Conservation (phyloP, 148 eudicot species). For the Polygonum maritimum region DNA sequence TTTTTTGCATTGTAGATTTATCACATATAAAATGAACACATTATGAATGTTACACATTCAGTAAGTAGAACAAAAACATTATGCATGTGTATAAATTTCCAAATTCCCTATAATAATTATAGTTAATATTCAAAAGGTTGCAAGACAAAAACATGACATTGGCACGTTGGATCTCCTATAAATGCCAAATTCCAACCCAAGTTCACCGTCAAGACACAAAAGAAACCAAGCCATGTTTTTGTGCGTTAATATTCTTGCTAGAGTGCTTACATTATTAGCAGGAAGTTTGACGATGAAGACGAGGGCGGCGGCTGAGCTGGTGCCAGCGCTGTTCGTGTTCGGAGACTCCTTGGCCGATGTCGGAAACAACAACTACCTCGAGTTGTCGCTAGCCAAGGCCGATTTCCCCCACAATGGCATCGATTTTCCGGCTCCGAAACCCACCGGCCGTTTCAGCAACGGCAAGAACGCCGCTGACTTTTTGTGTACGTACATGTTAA, state of each 20-base stretch:
- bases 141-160: no score
- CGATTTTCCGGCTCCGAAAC: conserved; percentile 45
- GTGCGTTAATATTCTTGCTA: not conserved
- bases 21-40: no score
- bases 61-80: no score
- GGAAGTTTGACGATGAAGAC: not conserved
- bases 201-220: no score
- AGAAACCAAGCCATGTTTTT: not conserved
- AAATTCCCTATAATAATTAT: no score
- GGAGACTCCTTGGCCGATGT: conserved; percentile 89
- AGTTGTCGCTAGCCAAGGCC: conserved; percentile 56
- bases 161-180: not conserved
- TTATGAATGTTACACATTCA: no score
- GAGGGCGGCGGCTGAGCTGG: not conserved
- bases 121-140: no score
- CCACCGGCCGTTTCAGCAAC: conserved; percentile 79
- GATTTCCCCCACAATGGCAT: conserved; percentile 80
- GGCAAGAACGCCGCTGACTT: conserved; percentile 92
- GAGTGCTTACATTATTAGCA: not conserved
- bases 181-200: not conserved
- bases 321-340: conserved; percentile 27
- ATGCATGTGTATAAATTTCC: no score
- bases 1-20: no score
- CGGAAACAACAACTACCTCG: conserved; percentile 73
- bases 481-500: conserved; percentile 34